Base-by-base conservation (phyloP, 371 early-diverging fungal genomes). In the Lichtheimia ramosa region DNA sequence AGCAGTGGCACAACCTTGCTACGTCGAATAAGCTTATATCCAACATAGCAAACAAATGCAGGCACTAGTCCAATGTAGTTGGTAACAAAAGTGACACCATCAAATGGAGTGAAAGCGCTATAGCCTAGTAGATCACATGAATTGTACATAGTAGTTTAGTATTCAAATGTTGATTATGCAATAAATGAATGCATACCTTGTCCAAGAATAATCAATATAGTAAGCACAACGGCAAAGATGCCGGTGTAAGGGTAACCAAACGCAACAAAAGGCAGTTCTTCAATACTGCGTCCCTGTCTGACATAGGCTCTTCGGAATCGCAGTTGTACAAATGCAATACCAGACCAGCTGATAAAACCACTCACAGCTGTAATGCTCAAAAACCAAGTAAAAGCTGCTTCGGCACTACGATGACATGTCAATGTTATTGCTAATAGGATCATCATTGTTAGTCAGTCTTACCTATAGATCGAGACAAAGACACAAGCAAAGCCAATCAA, bases 231-330 rank as follows among this genome's bases (percentile, higher is more conserved):
- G 2, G 85, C 74, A 51, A 78, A 74, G 40, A 85, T 56, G 41
- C 79, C 79, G 14, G 83, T 81, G 60, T 74, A 84, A 1, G 93
- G 93, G 64, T 83, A 89, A 15, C 76, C 72, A 48, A 82, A 79
- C 0, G 93, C 83, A 21, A 51, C 54, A 65, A 89, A 94, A 0
- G 92, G 92, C 50, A 94, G 64, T 24, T 87, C 87, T 1, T 66
- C 51, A 27, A 89, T 61, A 24, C 52, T 49, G 49, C 78, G 78
- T 6, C 89, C 89, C 60, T 94, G 94, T 4, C 72, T 76, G 25
- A 74, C 64, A 60, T 81, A 87, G 40, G 91, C 92, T 15, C 71
- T 77, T 15, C 93, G 87, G 84, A 93, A 93, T 10, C 93, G 86
- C 58, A 86, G 69, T 61, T 92, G 92, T 28, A 82, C 78, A 58